phyloP scores from a whole-genome alignment of 352 stramenopile species.

The Stramenopiles sp. region DNA sequence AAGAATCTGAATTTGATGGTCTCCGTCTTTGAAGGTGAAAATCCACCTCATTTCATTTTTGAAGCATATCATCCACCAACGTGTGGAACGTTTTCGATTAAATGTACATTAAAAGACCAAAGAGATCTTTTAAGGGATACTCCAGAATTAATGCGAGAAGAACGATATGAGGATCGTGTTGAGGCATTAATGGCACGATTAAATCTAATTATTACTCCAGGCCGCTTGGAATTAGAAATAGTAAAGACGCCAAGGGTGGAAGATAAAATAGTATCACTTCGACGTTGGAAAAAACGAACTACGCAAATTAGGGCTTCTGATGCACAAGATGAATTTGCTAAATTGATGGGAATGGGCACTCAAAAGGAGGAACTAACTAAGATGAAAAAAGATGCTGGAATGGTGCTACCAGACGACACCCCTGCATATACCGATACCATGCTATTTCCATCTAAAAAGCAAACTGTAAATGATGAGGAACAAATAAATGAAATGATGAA shows the following conservation, averaged over 20 bases:
- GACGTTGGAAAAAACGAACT: not conserved
- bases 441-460: not conserved
- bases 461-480: not conserved
- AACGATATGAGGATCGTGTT: not conserved
- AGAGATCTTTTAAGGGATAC: not conserved
- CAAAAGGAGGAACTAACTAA: not conserved
- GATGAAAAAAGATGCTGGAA: not conserved
- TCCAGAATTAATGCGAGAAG: not conserved
- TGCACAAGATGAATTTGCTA: not conserved
- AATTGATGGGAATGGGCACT: not conserved
- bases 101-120: not conserved
- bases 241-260: not conserved
- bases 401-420: not conserved
- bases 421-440: not conserved
- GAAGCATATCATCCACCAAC: not conserved
- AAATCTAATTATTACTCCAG: not conserved
- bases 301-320: not conserved
- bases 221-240: not conserved
- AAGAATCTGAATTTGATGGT: not conserved
- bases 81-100: not conserved
- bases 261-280: not conserved
- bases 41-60: not conserved
- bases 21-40: not conserved
- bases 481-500: not conserved
- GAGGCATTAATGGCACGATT: not conserved